These are phyloP conservation scores for Trebouxiophyceae sp. DNA, from an alignment of 163 green algal species.

Conservation along the genomic window DNA sequence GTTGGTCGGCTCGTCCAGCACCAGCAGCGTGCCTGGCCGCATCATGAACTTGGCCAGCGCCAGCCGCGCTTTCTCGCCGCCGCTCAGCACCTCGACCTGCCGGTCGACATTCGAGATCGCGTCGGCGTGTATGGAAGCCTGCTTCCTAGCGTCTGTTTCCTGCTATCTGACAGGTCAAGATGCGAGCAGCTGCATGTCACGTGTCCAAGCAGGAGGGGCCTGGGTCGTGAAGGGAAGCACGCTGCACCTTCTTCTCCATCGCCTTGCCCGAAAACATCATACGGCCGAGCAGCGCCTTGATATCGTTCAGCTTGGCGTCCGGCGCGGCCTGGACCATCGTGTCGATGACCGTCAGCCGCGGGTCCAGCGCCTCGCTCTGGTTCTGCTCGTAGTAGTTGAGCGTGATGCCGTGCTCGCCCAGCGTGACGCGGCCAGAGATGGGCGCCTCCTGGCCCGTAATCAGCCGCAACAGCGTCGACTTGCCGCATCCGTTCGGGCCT, in stretches of 20 bases:
- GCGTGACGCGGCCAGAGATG: constrained; percentile 50
- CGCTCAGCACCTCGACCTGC: constrained; percentile 57
- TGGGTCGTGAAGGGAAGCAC: background rate
- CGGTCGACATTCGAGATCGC: too few relatives aligned
- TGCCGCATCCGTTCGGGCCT: constrained; percentile 61
- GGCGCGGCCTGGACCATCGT: constrained; percentile 74
- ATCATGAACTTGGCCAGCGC: constrained; percentile 99
- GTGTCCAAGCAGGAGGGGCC: background rate
- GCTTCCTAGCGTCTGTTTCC: too few relatives aligned
- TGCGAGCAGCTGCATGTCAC: background rate
- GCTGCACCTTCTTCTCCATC: constrained; percentile 88
- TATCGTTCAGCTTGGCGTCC: constrained; percentile 78
- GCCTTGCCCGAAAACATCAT: constrained; percentile 88
- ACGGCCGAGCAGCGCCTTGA: constrained; percentile 87
- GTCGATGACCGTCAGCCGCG: constrained; percentile 73
- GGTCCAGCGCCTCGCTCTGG: constrained; percentile 87
- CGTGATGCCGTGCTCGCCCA: constrained; percentile 83
- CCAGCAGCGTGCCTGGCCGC: constrained; percentile 49
- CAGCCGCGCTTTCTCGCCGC: constrained; percentile 88
- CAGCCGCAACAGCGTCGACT: constrained; percentile 88
- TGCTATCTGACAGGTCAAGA: too few relatives aligned
- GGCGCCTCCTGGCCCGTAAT: constrained; percentile 83
- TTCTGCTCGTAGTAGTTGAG: constrained; percentile 98
- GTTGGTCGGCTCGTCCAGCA: constrained; percentile 82
- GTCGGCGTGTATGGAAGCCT: too few relatives aligned